Evolutionary conservation across 2,329 filamentous ascomycete species (phyloP).

Genomic region (Ambrosiella beaveri): DNA sequence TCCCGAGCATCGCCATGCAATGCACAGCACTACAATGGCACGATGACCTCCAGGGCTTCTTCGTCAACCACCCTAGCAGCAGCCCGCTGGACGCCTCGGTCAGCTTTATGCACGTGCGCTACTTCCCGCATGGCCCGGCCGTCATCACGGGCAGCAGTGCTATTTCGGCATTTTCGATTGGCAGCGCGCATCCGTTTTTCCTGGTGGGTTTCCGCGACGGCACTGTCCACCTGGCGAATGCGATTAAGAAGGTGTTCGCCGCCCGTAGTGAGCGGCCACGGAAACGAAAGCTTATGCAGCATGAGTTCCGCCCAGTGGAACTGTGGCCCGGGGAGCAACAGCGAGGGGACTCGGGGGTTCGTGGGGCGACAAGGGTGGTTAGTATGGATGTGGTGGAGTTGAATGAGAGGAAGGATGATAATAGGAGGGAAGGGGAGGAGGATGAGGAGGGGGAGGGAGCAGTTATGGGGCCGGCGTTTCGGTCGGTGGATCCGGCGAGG

Average conservation of each 20-base stretch:
- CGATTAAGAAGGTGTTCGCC: slow-evolving; percentile 25
- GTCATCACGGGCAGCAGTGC: slow-evolving; percentile 33
- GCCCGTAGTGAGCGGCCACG: slow-evolving; percentile 23
- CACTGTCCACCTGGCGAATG: slow-evolving; percentile 32
- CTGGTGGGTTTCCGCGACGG: slow-evolving; percentile 37
- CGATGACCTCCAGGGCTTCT: slow-evolving; percentile 38
- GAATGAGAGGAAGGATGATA: slow-evolving; percentile 21
- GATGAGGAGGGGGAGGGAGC: slow-evolving; percentile 1
- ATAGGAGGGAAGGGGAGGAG: slow-evolving; percentile 17
- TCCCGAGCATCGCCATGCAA: slow-evolving; percentile 33
- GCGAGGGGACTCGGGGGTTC: slow-evolving; percentile 13
- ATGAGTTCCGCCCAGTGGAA: slow-evolving; percentile 29
- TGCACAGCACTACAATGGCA: slow-evolving; percentile 36
- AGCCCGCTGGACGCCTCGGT: slow-evolving; percentile 35
- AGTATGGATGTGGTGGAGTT: slow-evolving; percentile 34
- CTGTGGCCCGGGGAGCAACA: background rate
- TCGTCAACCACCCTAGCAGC: slow-evolving; percentile 33
- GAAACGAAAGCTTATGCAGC: slow-evolving; percentile 33
- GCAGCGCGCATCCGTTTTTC: slow-evolving; percentile 34
- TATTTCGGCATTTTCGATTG: slow-evolving; percentile 32
- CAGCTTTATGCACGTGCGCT: slow-evolving; percentile 34
- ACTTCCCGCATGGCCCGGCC: slow-evolving; percentile 35
- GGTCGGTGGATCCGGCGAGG: slow-evolving; percentile 21
- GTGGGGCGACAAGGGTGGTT: slow-evolving; percentile 33
- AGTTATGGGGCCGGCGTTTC: slow-evolving; percentile 17